Evolutionary conservation across 2,329 filamentous ascomycete genomes (phyloP).

Genomic region (Claviceps quebecensis): DNA sequence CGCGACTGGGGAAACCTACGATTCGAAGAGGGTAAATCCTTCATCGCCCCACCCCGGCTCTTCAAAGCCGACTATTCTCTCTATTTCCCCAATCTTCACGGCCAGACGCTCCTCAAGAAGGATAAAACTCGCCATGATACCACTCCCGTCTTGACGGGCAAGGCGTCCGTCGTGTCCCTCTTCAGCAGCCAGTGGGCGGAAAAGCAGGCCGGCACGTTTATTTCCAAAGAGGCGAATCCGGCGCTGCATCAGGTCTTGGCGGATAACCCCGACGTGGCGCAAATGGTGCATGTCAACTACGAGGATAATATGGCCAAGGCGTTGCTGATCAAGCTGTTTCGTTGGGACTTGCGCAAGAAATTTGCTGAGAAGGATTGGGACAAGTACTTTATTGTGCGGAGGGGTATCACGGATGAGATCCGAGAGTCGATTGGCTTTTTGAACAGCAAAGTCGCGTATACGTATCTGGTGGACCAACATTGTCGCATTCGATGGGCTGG

Average conservation of each 20-base stretch:
- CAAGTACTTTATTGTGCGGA: conserved; percentile 47
- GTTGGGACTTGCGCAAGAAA: conserved; percentile 34
- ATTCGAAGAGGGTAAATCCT: conserved; percentile 80
- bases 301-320: conserved; percentile 66
- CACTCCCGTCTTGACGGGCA: conserved; percentile 58
- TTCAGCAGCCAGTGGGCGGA: conserved; percentile 81
- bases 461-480: conserved; percentile 75
- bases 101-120: conserved; percentile 55
- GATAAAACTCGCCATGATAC: conserved; percentile 46
- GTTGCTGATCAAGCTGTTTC: conserved; percentile 42
- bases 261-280: conserved; percentile 39
- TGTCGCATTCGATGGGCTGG: conserved; percentile 93
- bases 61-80: conserved; percentile 73
- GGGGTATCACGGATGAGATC: conserved; percentile 45
- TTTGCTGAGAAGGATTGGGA: conserved; percentile 40
- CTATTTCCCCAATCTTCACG: conserved; percentile 87
- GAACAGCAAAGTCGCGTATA: conserved; percentile 87
- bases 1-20: conserved; percentile 83
- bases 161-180: conserved; percentile 63
- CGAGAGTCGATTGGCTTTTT: conserved; percentile 53
- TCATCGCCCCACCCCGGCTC: conserved; percentile 68
- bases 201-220: conserved; percentile 62
- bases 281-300: conserved; percentile 76
- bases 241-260: conserved; percentile 50
- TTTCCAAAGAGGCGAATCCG: conserved; percentile 50